phyloP scores from a whole-genome alignment of 331 rosid genomes.

The Rosa hybrid region DNA sequence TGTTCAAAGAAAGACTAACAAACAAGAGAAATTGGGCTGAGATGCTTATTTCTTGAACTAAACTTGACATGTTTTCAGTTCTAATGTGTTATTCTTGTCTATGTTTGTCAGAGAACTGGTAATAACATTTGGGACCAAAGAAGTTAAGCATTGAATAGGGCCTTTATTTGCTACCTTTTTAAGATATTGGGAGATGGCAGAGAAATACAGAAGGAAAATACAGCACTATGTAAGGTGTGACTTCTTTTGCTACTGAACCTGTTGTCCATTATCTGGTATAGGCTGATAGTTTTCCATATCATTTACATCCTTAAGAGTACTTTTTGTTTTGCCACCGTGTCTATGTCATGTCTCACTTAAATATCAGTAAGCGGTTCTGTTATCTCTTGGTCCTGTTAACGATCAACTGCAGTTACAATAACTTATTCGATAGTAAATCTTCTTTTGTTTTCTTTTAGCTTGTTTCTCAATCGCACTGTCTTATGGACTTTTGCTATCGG shows the following conservation, averaged over 20 bases:
- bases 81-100: constrained; percentile 23
- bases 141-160: constrained; percentile 20
- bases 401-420: neutral
- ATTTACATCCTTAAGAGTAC: neutral
- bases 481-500: neutral
- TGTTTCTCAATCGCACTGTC: neutral
- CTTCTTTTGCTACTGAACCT: constrained; percentile 25
- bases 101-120: constrained; percentile 30
- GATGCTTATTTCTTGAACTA: neutral
- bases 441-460: neutral
- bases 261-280: constrained; percentile 13
- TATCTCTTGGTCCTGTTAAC: neutral
- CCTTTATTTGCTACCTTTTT: constrained; percentile 29
- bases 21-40: neutral
- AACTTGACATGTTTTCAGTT: neutral
- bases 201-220: constrained; percentile 81
- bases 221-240: constrained; percentile 90
- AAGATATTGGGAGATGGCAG: constrained; percentile 69
- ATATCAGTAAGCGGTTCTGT: neutral
- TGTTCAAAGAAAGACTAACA: neutral
- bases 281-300: neutral
- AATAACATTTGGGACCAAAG: constrained; percentile 16
- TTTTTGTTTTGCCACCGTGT: neutral
- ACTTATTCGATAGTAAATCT: neutral
- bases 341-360: neutral